A percentile compares a stretch with the other conserved stretches of the same genome.
These are phyloP conservation scores for Pyrenopolyporus hunteri DNA, from an alignment of 495 filamentous ascomycete genomes.

Conservation along the genomic window DNA sequence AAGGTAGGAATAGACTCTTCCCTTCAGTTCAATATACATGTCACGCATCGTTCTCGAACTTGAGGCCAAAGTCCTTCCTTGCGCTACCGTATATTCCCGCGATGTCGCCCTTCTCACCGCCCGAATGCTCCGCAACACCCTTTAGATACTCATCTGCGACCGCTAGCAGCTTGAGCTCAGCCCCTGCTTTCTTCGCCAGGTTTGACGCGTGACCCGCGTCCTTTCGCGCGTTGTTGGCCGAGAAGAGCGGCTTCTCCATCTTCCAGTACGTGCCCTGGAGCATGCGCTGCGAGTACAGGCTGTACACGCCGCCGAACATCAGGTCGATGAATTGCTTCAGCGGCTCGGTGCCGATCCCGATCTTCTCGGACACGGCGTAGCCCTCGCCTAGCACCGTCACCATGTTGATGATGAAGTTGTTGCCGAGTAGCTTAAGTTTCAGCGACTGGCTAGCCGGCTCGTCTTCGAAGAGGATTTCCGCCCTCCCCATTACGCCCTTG, in stretches of 20 bases:
- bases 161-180: conserved; percentile 67
- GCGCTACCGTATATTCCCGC: conserved; percentile 83
- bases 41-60: conserved; percentile 64
- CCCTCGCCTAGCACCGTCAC: conserved; percentile 79
- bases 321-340: conserved; percentile 71
- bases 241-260: conserved; percentile 73
- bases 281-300: conserved; percentile 78
- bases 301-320: conserved; percentile 68
- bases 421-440: conserved; percentile 81
- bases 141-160: conserved; percentile 75
- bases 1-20: no score
- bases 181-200: conserved; percentile 67
- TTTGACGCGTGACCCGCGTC: conserved; percentile 77
- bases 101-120: conserved; percentile 75
- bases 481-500: conserved; percentile 76
- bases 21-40: background rate
- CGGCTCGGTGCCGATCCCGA: conserved; percentile 72
- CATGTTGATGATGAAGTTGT: conserved; percentile 85
- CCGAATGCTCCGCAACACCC: conserved; percentile 60
- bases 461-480: conserved; percentile 72
- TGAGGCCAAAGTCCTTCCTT: conserved; percentile 70
- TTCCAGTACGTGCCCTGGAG: conserved; percentile 72
- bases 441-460: conserved; percentile 64
- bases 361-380: conserved; percentile 78
- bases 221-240: conserved; percentile 85